A percentile compares a stretch with the other conserved stretches of the same genome.
Conservation (phyloP, 1,139 yeast species). For the Yamadazyma buinensis region DNA sequence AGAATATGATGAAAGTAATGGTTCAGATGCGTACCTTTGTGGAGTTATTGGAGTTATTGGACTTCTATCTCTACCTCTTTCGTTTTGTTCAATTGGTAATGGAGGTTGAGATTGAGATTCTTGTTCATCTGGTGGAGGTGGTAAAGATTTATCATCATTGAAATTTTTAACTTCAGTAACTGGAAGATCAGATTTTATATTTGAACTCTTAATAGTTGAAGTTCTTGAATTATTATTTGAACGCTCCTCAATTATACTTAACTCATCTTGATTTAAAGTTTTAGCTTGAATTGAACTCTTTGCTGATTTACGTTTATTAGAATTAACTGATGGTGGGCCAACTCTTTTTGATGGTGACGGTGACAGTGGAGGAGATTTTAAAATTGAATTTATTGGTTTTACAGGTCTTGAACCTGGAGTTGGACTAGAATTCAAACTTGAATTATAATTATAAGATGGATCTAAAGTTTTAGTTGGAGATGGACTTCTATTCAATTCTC, state of each 20-base stretch:
- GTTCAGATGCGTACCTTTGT: slow-evolving; percentile 4
- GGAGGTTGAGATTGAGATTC: background rate
- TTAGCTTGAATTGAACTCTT: slow-evolving; percentile 16
- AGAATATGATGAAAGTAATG: slow-evolving; percentile 4
- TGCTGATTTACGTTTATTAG: slow-evolving; percentile 19
- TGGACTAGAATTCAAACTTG: too few species aligned
- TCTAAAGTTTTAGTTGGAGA: background rate
- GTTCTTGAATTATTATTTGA: slow-evolving; percentile 29
- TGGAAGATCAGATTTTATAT: background rate
- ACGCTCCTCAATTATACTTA: slow-evolving; percentile 44
- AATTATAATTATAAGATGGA: background rate
- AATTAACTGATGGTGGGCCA: slow-evolving; percentile 21
- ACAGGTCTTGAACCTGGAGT: too few species aligned
- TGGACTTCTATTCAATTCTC: background rate
- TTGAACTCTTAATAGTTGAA: slow-evolving; percentile 21
- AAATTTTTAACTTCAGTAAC: background rate
- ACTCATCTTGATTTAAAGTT: slow-evolving; percentile 25
- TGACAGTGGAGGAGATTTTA: slow-evolving; percentile 13
- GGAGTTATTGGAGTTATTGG: background rate
- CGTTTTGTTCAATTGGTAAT: background rate
- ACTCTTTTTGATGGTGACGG: slow-evolving; percentile 16
- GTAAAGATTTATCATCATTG: background rate
- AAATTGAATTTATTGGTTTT: background rate
- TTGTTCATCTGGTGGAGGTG: slow-evolving; percentile 1
- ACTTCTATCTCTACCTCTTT: background rate